Conservation (phyloP, 495 filamentous ascomycete genomes). For the Hypoxylon crocopeplum region DNA sequence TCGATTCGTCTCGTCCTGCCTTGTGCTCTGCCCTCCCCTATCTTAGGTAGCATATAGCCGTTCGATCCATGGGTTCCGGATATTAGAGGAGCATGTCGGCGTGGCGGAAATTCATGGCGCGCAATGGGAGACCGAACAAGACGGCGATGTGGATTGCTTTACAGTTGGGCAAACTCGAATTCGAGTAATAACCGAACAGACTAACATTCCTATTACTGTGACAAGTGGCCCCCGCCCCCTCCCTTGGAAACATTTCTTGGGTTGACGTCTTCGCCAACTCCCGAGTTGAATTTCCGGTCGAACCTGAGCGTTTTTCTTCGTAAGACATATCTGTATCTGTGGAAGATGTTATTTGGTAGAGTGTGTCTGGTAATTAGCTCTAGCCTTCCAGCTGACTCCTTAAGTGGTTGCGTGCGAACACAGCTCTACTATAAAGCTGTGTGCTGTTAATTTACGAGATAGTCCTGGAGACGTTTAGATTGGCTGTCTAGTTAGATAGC, state of each 20-base stretch:
- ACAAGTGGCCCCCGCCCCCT: slow-evolving; percentile 26
- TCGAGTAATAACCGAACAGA: slow-evolving; percentile 24
- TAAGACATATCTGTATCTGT: slow-evolving; percentile 20
- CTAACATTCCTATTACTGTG: slow-evolving; percentile 25
- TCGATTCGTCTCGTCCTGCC: slow-evolving; percentile 20
- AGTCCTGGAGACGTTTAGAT: slow-evolving; percentile 18
- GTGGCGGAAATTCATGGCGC: slow-evolving; percentile 1
- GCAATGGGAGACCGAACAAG: slow-evolving; percentile 8
- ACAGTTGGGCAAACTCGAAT: slow-evolving; percentile 19
- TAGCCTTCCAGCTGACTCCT: slow-evolving; percentile 22
- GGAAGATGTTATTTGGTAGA: slow-evolving; percentile 31
- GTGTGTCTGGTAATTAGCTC: slow-evolving; percentile 26
- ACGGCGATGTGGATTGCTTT: slow-evolving; percentile 20
- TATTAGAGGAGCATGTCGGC: slow-evolving; percentile 13
- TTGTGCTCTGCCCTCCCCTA: not conserved
- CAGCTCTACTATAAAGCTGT: slow-evolving; percentile 21
- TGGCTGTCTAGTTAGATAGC: slow-evolving; percentile 13
- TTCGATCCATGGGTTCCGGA: slow-evolving; percentile 9
- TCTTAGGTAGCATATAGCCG: slow-evolving; percentile 12
- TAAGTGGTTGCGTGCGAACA: slow-evolving; percentile 17
- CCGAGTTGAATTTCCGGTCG: slow-evolving; percentile 15
- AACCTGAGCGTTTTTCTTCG: slow-evolving; percentile 16
- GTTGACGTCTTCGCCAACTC: slow-evolving; percentile 21
- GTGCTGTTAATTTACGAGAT: slow-evolving; percentile 35
- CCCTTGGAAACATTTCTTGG: slow-evolving; percentile 6